These are phyloP conservation scores for Yamadazyma epiphylla DNA, from an alignment of 1,139 yeast genomes.

Conservation along the genomic window DNA sequence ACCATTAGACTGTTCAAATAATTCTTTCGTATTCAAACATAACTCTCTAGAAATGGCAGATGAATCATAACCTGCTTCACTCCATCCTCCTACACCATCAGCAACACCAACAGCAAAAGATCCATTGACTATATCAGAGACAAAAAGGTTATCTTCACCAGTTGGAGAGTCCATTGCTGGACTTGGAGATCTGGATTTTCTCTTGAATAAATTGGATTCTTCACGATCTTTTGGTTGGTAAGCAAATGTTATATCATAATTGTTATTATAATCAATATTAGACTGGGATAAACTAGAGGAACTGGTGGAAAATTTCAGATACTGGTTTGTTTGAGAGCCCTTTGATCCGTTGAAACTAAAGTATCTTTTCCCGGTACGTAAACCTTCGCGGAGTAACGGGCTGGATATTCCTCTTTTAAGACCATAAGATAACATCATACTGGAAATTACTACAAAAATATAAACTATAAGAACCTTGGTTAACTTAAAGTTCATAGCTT, in stretches of 20 bases:
- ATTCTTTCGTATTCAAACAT: conserved; percentile 38
- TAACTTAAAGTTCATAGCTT: conserved; percentile 1
- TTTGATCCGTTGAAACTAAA: conserved; percentile 8
- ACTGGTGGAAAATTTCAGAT: conserved; percentile 10
- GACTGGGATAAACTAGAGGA: conserved; percentile 15
- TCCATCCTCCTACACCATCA: conserved; percentile 99
- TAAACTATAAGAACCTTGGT: conserved; percentile 14
- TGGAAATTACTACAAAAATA: conserved; percentile 19
- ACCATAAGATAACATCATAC: conserved; percentile 27
- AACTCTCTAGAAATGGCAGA: conserved; percentile 73
- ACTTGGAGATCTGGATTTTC: conserved; percentile 18
- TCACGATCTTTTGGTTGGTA: conserved; percentile 69
- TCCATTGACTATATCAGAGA: conserved; percentile 40
- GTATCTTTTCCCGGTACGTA: conserved; percentile 5
- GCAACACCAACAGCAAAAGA: conserved; percentile 80
- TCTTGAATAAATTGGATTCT: conserved; percentile 39
- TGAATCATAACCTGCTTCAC: conserved; percentile 86
- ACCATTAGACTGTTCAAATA: conserved; percentile 19
- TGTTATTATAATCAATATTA: conserved; percentile 11
- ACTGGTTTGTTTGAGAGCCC: conserved; percentile 17
- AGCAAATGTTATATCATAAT: conserved; percentile 61
- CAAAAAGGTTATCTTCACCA: conserved; percentile 86
- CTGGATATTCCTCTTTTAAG: conserved; percentile 18
- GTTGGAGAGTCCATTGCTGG: conserved; percentile 53
- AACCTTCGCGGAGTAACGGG: conserved; percentile 6